Evolutionary conservation across 805 yeast genomes (phyloP).

Genomic region (Nakazawaea siamensis): DNA sequence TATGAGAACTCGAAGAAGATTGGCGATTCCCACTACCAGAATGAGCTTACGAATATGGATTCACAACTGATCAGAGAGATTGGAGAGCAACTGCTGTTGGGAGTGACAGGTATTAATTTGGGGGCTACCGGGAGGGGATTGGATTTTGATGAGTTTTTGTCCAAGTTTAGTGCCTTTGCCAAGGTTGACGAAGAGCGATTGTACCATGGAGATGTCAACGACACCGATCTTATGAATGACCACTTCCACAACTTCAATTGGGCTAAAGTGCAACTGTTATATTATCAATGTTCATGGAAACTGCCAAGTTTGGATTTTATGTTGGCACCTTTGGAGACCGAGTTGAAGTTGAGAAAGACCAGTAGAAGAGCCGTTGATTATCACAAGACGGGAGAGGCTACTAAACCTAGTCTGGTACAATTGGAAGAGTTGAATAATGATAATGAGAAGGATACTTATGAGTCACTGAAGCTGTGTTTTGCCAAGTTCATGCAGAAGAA

Average conservation of each 20-base stretch:
- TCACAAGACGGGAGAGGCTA: slow-evolving; percentile 24
- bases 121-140: slow-evolving; percentile 48
- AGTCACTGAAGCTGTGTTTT: slow-evolving; percentile 50
- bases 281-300: slow-evolving; percentile 34
- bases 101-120: slow-evolving; percentile 51
- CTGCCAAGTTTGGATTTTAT: slow-evolving; percentile 52
- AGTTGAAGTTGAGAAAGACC: slow-evolving; percentile 33
- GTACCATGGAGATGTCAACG: slow-evolving; percentile 17
- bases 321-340: slow-evolving; percentile 62
- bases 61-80: slow-evolving; percentile 54
- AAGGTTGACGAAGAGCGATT: slow-evolving; percentile 16
- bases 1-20: slow-evolving; percentile 33
- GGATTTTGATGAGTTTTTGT: slow-evolving; percentile 37
- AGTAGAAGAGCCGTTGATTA: slow-evolving; percentile 34
- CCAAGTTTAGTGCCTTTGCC: slow-evolving; percentile 28
- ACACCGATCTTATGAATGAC: slow-evolving; percentile 15
- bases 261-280: slow-evolving; percentile 49
- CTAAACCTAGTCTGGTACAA: slow-evolving; percentile 48
- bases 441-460: slow-evolving; percentile 53
- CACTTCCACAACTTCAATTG: slow-evolving; percentile 45
- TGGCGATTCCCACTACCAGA: slow-evolving; percentile 21
- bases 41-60: slow-evolving; percentile 48
- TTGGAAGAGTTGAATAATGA: slow-evolving; percentile 41
- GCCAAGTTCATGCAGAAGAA: slow-evolving; percentile 25
- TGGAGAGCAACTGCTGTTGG: slow-evolving; percentile 54